phyloP scores from a whole-genome alignment of 768 basidiomycete species.

The Boletus tylopilopsis region DNA sequence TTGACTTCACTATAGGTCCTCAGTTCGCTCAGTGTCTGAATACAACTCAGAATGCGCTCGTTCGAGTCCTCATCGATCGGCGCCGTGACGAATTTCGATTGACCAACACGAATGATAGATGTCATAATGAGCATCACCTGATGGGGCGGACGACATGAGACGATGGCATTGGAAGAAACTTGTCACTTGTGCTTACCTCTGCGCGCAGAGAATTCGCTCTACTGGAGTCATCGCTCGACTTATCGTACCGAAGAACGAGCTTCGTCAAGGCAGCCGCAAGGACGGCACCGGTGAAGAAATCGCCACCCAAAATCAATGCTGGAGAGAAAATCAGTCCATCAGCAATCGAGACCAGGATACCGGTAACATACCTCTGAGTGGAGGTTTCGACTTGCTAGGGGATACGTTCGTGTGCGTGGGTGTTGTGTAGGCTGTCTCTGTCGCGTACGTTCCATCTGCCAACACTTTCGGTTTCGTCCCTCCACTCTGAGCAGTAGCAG shows the following conservation, averaged over 20 bases:
- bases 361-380: slow-evolving; percentile 62
- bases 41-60: slow-evolving; percentile 95
- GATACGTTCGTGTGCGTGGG: slow-evolving; percentile 63
- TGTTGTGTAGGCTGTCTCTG: slow-evolving; percentile 84
- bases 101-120: slow-evolving; percentile 93
- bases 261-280: slow-evolving; percentile 90
- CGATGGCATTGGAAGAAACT: background rate
- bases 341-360: background rate
- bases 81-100: slow-evolving; percentile 89
- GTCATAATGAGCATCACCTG: slow-evolving; percentile 98
- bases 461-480: slow-evolving; percentile 71
- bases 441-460: slow-evolving; percentile 97
- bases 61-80: slow-evolving; percentile 99
- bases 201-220: slow-evolving; percentile 76
- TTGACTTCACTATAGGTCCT: slow-evolving; percentile 53
- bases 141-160: background rate
- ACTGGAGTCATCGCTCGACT: slow-evolving; percentile 46
- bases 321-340: background rate
- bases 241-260: slow-evolving; percentile 72
- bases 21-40: slow-evolving; percentile 86
- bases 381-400: slow-evolving; percentile 88
- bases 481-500: slow-evolving; percentile 34
- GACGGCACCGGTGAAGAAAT: slow-evolving; percentile 94
- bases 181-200: slow-evolving; percentile 48
- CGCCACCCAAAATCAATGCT: slow-evolving; percentile 90